Conservation (phyloP, 2,329 filamentous ascomycete species). For the Alternaria sp. region DNA sequence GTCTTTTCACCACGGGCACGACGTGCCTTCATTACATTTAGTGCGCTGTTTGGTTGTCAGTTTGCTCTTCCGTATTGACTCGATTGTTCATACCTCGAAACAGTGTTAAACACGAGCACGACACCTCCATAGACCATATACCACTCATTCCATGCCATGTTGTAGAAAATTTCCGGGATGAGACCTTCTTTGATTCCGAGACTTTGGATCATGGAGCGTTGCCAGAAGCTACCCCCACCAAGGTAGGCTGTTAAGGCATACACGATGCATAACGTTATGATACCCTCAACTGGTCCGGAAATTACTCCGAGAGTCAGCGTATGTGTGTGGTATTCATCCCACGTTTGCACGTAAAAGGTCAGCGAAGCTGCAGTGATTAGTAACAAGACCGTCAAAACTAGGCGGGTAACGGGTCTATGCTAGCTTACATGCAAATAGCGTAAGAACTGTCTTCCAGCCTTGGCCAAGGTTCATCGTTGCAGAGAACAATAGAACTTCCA, state of each 20-base stretch:
- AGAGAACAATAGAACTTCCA: slow-evolving; percentile 91
- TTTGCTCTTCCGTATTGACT: neutral
- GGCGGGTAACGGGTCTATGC: neutral
- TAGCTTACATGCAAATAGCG: slow-evolving; percentile 77
- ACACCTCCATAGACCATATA: slow-evolving; percentile 87
- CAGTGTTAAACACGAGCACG: slow-evolving; percentile 85
- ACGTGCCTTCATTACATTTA: slow-evolving; percentile 85
- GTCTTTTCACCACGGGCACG: slow-evolving; percentile 76
- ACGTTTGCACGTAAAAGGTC: slow-evolving; percentile 99
- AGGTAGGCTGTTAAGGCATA: slow-evolving; percentile 85
- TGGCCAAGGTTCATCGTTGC: slow-evolving; percentile 93
- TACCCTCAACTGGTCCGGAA: slow-evolving; percentile 94
- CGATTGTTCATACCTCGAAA: slow-evolving; percentile 64
- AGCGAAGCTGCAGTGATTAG: slow-evolving; percentile 68
- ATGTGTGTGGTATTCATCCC: slow-evolving; percentile 99
- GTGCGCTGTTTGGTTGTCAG: slow-evolving; percentile 61
- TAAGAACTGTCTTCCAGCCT: slow-evolving; percentile 85
- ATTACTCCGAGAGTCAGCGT: slow-evolving; percentile 91
- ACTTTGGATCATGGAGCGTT: slow-evolving; percentile 78
- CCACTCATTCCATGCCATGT: slow-evolving; percentile 89
- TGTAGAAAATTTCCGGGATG: slow-evolving; percentile 76
- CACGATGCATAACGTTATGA: slow-evolving; percentile 82
- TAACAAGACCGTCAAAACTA: neutral
- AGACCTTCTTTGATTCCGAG: slow-evolving; percentile 72
- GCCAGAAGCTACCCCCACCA: slow-evolving; percentile 93